Evolutionary conservation across 345 rosid genomes (phyloP), one percentile per base, ranked within the genome.

Genomic region (Melaleuca quinquenervia): DNA sequence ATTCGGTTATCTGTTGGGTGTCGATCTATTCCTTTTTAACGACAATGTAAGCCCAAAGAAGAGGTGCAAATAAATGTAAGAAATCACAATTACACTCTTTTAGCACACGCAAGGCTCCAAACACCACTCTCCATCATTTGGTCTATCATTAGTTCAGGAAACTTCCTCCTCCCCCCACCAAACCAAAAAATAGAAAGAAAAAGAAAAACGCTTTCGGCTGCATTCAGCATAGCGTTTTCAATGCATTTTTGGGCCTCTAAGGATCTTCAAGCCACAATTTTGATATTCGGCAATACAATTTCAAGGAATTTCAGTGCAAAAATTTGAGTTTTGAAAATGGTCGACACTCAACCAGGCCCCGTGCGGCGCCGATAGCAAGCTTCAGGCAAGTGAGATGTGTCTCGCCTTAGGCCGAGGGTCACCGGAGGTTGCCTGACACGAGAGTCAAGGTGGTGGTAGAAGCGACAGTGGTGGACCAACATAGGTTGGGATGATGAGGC

Each of bases 331-430:
- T 14, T 14, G 16, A 14, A 51, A 13, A 51, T 51, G 1, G 15
- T 58, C 5, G 8, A 58, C 70, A 13, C 29, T 58, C 7, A 32
- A 32, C 70, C 8, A 15, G 16, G 70, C 18, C 36, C n/a, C 32
- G 6, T 14, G 8, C 6, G 36, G 12, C 16, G 6, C 36, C 0
- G 0, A 13, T 3, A 5, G 18, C 32, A 12, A 13, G 70, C 36
- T 58, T n/a, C 5, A 8, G 13, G 32, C 36, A 15, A 58, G 70
- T 27, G 1, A 58, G 36, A 58, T 58, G 8, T 58, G 70, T 58
- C 70, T 58, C 1, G 36, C 70, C 36, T 12, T 6, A 18, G 18
- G n/a, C 3, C 0, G 11, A 3, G 22, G n/a, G 58, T 54, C 5
- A 0, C n/a, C 2, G 6, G 36, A 54, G n/a, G 58, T 54, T 2